phyloP scores from a whole-genome alignment of 2,329 filamentous ascomycete species.

The Paecilomyces formosus region DNA sequence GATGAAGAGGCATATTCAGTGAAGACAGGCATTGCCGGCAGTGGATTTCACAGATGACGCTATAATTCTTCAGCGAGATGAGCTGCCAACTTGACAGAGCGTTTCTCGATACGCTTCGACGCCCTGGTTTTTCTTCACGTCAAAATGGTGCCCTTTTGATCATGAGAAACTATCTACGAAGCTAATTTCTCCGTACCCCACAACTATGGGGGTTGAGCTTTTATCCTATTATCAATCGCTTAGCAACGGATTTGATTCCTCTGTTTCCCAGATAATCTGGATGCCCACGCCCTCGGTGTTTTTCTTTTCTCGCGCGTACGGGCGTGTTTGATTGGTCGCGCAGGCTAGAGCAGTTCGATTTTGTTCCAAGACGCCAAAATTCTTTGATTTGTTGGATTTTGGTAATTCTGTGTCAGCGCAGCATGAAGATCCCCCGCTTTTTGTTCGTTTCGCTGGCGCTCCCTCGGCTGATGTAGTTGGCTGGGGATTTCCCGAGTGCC shows the following conservation, averaged over 20 bases:
- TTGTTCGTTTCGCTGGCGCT: neutral
- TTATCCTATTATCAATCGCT: neutral
- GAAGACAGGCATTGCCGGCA: conserved; percentile 30
- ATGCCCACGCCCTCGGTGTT: neutral
- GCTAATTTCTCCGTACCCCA: neutral
- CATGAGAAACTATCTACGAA: neutral
- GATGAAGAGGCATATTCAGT: conserved; percentile 25
- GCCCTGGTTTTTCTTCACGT: neutral
- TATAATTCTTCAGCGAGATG: neutral
- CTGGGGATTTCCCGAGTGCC: neutral
- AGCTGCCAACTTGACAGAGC: neutral
- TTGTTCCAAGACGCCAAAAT: neutral
- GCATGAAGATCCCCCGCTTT: neutral
- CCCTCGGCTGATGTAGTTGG: neutral
- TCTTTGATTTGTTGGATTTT: neutral
- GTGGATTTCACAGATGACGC: neutral
- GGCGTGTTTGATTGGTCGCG: neutral
- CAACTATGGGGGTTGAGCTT: neutral
- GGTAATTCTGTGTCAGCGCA: neutral
- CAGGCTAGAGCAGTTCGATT: neutral
- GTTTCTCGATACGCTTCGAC: neutral
- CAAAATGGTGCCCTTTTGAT: neutral
- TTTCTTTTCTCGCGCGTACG: neutral
- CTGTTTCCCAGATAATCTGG: neutral
- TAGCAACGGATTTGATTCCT: neutral